Conservation (phyloP, 2,329 filamentous ascomycete species). For the Pyrenophora graminea region DNA sequence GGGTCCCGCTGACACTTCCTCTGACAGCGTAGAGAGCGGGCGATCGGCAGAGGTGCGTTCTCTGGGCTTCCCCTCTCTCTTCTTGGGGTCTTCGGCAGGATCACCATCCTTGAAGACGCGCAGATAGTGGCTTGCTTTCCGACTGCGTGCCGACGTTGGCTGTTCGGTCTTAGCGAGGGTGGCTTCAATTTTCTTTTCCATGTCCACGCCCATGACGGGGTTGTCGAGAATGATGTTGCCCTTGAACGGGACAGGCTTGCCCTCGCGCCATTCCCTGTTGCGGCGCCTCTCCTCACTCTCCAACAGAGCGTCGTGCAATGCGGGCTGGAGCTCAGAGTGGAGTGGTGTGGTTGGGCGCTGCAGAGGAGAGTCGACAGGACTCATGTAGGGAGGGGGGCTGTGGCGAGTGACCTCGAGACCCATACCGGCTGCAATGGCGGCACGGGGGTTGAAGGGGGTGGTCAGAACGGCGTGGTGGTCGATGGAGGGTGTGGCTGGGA, state of each 20-base stretch:
- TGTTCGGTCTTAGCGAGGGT: conserved; percentile 63
- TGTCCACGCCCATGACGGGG: conserved; percentile 51
- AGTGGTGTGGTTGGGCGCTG: conserved; percentile 39
- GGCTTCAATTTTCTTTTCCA: conserved; percentile 67
- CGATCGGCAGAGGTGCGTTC: conserved; percentile 43
- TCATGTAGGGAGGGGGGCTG: conserved; percentile 45
- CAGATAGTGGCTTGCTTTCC: conserved; percentile 68
- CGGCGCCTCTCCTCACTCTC: conserved; percentile 50
- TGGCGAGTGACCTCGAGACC: conserved; percentile 28
- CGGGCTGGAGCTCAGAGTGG: conserved; percentile 24
- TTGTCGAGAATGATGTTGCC: conserved; percentile 45
- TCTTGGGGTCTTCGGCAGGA: conserved; percentile 57
- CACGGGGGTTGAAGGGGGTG: conserved; percentile 39
- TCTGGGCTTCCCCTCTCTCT: conserved; percentile 52
- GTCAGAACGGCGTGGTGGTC: conserved; percentile 39
- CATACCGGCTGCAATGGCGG: conserved; percentile 26
- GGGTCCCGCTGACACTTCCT: conserved; percentile 27
- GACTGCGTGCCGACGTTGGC: conserved; percentile 60
- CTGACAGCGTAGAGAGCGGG: conserved; percentile 25
- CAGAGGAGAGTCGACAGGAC: conserved; percentile 44
- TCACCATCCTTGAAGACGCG: conserved; percentile 68
- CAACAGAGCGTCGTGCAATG: conserved; percentile 33
- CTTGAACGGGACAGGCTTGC: conserved; percentile 52
- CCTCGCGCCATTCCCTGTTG: conserved; percentile 56
- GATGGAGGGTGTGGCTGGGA: conserved; percentile 29